Evolutionary conservation across 192 early-diverging fungal genomes (phyloP).

Genomic region (Phycomyces blakesleeanus): DNA sequence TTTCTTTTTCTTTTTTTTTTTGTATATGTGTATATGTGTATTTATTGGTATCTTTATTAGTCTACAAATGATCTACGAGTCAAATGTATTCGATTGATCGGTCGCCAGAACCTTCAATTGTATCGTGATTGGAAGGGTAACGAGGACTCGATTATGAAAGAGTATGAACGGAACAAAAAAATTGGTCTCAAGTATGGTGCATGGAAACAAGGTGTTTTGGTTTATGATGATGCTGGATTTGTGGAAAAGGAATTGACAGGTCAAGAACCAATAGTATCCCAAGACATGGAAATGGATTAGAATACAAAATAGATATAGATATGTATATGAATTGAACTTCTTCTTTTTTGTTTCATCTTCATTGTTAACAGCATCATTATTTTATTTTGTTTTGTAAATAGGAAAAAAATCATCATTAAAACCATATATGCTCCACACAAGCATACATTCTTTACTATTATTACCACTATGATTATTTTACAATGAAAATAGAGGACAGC

Average conservation of each 20-base stretch:
- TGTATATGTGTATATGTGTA: not conserved
- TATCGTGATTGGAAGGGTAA: conserved; percentile 85
- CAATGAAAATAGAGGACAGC: too few relatives aligned
- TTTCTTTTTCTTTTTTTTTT: not conserved
- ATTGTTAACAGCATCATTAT: too few relatives aligned
- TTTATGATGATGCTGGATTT: conserved; percentile 79
- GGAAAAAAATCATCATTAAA: too few relatives aligned
- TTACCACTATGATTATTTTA: too few relatives aligned
- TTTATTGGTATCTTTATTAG: conserved; percentile 21
- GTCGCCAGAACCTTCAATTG: conserved; percentile 81
- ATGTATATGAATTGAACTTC: not conserved
- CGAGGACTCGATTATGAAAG: conserved; percentile 59
- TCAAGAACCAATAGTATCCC: not conserved
- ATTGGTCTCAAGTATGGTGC: conserved; percentile 69
- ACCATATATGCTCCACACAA: too few relatives aligned
- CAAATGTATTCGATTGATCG: conserved; percentile 79
- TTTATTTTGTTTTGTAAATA: too few relatives aligned
- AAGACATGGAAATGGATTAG: not conserved
- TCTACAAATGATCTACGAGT: conserved; percentile 77
- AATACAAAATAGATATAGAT: not conserved
- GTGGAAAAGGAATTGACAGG: conserved; percentile 56
- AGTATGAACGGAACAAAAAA: conserved; percentile 78
- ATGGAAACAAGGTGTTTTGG: conserved; percentile 78
- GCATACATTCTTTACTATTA: too few relatives aligned
- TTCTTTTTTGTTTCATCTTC: too few relatives aligned